These are phyloP conservation scores for Polytrichum formosum DNA, from an alignment of 225 moss, liverwort and hornwort species.

Conservation along the genomic window DNA sequence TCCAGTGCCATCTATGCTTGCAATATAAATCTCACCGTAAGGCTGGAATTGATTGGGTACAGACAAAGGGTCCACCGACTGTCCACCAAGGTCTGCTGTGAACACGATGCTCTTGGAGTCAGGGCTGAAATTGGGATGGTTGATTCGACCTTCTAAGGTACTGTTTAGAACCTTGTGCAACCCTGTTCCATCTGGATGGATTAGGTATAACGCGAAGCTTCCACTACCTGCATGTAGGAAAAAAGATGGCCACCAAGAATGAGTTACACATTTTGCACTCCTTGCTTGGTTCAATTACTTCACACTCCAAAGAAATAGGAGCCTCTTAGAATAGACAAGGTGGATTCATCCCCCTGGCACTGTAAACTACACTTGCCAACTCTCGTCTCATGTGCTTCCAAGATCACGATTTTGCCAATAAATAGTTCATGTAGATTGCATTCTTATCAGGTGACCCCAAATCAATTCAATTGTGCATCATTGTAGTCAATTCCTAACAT, in stretches of 20 bases:
- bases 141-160: conserved; percentile 10
- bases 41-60: conserved; percentile 43
- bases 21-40: conserved; percentile 39
- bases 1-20: conserved; percentile 29
- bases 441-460: too few relatives aligned
- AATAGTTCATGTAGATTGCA: too few relatives aligned
- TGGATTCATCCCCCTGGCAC: too few relatives aligned
- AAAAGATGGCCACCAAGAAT: not conserved
- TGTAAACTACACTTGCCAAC: too few relatives aligned
- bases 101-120: conserved; percentile 32
- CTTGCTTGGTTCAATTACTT: not conserved
- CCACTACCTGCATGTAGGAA: conserved; percentile 3
- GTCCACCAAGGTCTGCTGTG: conserved; percentile 27
- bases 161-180: conserved; percentile 21
- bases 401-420: too few relatives aligned
- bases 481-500: too few relatives aligned
- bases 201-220: conserved; percentile 27
- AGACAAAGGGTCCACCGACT: conserved; percentile 39
- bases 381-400: too few relatives aligned
- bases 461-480: too few relatives aligned
- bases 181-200: conserved; percentile 45
- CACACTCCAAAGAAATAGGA: not conserved
- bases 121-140: conserved; percentile 34
- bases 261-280: not conserved
- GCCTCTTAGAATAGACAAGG: too few relatives aligned